Conservation (phyloP, 2,329 filamentous ascomycete genomes). For the Arthroderma sp. region DNA sequence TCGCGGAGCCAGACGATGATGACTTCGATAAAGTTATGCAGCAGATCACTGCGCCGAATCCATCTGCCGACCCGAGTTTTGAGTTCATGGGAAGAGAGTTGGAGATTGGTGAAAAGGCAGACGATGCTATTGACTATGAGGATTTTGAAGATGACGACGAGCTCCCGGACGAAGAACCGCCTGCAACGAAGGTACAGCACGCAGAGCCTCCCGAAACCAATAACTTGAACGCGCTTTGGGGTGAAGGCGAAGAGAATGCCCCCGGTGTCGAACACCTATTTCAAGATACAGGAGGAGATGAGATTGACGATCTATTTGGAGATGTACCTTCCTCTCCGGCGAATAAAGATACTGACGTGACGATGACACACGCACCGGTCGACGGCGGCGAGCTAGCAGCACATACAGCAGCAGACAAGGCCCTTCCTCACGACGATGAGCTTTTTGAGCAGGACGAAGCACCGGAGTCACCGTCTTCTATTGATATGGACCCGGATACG, state of each 20-base stretch:
- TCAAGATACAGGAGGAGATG: slow-evolving; percentile 18
- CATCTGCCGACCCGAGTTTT: slow-evolving; percentile 18
- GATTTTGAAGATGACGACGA: slow-evolving; percentile 92
- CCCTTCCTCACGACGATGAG: slow-evolving; percentile 2
- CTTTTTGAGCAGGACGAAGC: slow-evolving; percentile 12
- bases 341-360: slow-evolving; percentile 16
- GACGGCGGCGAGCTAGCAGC: background rate
- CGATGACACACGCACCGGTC: background rate
- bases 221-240: slow-evolving; percentile 1
- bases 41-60: slow-evolving; percentile 26
- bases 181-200: slow-evolving; percentile 15
- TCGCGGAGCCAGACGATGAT: slow-evolving; percentile 18
- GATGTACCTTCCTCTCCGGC: slow-evolving; percentile 28
- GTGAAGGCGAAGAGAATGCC: background rate
- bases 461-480: slow-evolving; percentile 16
- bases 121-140: slow-evolving; percentile 80
- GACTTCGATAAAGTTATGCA: slow-evolving; percentile 31
- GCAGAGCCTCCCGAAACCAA: slow-evolving; percentile 33
- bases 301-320: slow-evolving; percentile 38
- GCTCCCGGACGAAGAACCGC: slow-evolving; percentile 56
- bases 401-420: background rate
- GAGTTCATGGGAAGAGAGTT: slow-evolving; percentile 30
- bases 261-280: slow-evolving; percentile 18
- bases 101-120: slow-evolving; percentile 60
- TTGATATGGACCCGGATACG: slow-evolving; percentile 30